These are phyloP conservation scores for Ceratocystis eucalypticola DNA, from an alignment of 2,329 filamentous ascomycete genomes.

Conservation along the genomic window DNA sequence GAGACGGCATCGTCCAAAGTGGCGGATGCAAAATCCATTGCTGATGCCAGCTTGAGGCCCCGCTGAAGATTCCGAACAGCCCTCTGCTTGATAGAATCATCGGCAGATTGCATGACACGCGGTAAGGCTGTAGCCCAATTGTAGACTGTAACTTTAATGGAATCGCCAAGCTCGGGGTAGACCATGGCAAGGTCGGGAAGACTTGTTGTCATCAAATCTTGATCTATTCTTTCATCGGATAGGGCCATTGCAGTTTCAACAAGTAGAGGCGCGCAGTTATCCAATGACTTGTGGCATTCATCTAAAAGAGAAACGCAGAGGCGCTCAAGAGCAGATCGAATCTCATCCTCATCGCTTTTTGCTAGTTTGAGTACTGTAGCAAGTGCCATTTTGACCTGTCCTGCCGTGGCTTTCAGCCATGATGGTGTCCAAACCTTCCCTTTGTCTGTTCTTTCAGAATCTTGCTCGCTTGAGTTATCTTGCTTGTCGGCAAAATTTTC, in stretches of 20 bases:
- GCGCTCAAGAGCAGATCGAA: slow-evolving; percentile 51
- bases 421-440: slow-evolving; percentile 33
- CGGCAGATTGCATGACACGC: slow-evolving; percentile 67
- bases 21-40: slow-evolving; percentile 49
- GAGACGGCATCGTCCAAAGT: slow-evolving; percentile 55
- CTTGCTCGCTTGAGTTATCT: neutral
- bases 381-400: slow-evolving; percentile 72
- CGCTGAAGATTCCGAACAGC: slow-evolving; percentile 65
- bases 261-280: slow-evolving; percentile 54
- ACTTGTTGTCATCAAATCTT: slow-evolving; percentile 32
- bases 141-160: slow-evolving; percentile 58
- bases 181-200: slow-evolving; percentile 50
- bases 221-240: slow-evolving; percentile 29
- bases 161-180: slow-evolving; percentile 47
- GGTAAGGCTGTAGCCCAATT: slow-evolving; percentile 72
- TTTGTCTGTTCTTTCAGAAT: slow-evolving; percentile 22
- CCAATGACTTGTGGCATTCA: slow-evolving; percentile 61
- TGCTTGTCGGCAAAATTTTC: neutral
- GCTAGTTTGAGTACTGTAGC: slow-evolving; percentile 64
- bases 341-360: slow-evolving; percentile 52
- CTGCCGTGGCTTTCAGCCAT: slow-evolving; percentile 70
- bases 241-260: slow-evolving; percentile 71
- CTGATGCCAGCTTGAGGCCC: slow-evolving; percentile 51
- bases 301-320: slow-evolving; percentile 66
- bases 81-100: slow-evolving; percentile 62